Evolutionary conservation across 2,329 filamentous ascomycete species (phyloP).

Genomic region (Phialocephala subalpina): DNA sequence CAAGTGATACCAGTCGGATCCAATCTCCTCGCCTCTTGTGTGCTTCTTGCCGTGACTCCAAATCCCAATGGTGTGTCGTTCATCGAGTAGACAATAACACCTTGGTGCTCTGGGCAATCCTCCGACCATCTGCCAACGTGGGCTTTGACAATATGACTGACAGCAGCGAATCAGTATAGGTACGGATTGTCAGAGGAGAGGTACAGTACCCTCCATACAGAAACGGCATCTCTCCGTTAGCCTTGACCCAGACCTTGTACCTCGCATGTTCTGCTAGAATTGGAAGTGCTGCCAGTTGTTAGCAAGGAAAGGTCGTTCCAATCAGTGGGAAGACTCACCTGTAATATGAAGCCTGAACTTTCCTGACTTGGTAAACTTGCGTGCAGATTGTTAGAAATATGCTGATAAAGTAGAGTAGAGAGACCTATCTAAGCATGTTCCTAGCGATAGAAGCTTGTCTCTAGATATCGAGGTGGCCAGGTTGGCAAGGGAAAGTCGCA

Average conservation of each 20-base stretch:
- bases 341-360: slow-evolving; percentile 97
- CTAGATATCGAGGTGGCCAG: slow-evolving; percentile 86
- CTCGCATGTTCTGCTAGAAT: slow-evolving; percentile 90
- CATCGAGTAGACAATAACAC: slow-evolving; percentile 90
- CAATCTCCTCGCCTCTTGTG: slow-evolving; percentile 80
- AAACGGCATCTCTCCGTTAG: slow-evolving; percentile 97
- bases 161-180: too few species aligned
- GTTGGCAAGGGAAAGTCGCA: slow-evolving; percentile 88
- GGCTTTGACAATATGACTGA: slow-evolving; percentile 85
- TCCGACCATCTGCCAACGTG: slow-evolving; percentile 83
- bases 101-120: slow-evolving; percentile 92
- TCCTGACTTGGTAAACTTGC: slow-evolving; percentile 95
- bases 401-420: background rate
- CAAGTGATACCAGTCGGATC: slow-evolving; percentile 91
- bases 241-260: slow-evolving; percentile 97
- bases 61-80: slow-evolving; percentile 94
- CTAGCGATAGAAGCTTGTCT: slow-evolving; percentile 84
- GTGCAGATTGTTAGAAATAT: slow-evolving; percentile 50
- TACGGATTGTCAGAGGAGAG: too few species aligned
- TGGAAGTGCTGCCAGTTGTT: slow-evolving; percentile 76
- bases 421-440: slow-evolving; percentile 75
- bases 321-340: too few species aligned
- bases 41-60: slow-evolving; percentile 88
- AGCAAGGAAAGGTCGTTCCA: too few species aligned
- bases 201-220: slow-evolving; percentile 95